A percentile compares a stretch with the other conserved stretches of the same genome.
These are phyloP conservation scores for Penicillium sp. DNA, from an alignment of 2,329 filamentous ascomycete species.

Conservation along the genomic window DNA sequence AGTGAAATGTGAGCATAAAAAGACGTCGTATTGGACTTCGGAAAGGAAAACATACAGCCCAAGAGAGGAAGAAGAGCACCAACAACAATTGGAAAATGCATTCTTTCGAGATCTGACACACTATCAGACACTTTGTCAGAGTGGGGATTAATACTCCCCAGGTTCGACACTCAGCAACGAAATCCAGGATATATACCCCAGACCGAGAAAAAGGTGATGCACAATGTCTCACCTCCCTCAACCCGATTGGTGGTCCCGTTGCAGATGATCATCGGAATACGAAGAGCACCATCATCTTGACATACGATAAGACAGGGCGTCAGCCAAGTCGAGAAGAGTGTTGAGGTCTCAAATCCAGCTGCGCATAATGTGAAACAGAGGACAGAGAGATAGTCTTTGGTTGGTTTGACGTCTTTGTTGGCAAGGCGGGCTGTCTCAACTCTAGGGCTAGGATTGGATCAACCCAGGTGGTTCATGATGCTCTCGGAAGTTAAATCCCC, in stretches of 20 bases:
- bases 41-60: background rate
- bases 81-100: constrained; percentile 5
- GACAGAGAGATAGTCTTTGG: background rate
- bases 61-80: background rate
- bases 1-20: background rate
- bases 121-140: background rate
- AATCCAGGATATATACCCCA: background rate
- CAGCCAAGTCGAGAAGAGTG: background rate
- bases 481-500: background rate
- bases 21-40: background rate
- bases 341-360: background rate
- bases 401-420: background rate
- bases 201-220: background rate
- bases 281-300: constrained; percentile 8
- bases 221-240: constrained; percentile 9
- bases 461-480: background rate
- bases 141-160: background rate
- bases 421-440: background rate
- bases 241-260: constrained; percentile 2
- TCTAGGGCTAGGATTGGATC: constrained; percentile 7
- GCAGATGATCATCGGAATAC: constrained; percentile 17
- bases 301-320: background rate
- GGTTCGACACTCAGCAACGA: background rate
- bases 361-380: background rate
- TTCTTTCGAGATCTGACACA: background rate